Percentiles rank a stretch among this genome's conserved stretches.
phyloP scores from a whole-genome alignment of 192 early-diverging fungal genomes.

The Gorgonomyces haynaldii region DNA sequence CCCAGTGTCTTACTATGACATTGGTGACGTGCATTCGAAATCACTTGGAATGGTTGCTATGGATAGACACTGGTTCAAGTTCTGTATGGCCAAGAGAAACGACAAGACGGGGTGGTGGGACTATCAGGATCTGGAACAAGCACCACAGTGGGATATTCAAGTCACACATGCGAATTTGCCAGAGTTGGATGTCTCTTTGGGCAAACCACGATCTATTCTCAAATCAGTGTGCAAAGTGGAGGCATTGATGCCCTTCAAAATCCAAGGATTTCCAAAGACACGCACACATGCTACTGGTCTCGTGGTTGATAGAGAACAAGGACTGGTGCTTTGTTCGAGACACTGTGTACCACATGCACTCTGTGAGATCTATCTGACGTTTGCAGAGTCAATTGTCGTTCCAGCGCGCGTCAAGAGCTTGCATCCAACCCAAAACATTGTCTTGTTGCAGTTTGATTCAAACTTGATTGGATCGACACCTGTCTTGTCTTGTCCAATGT shows the following conservation, averaged over 20 bases:
- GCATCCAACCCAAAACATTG: conserved; percentile 84
- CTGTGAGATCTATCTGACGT: conserved; percentile 69
- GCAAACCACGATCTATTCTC: conserved; percentile 61
- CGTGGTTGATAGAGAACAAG: conserved; percentile 62
- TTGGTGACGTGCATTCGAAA: conserved; percentile 70
- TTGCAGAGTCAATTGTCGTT: conserved; percentile 81
- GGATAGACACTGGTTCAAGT: conserved; percentile 77
- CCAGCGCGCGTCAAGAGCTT: conserved; percentile 69
- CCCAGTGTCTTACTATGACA: conserved; percentile 67
- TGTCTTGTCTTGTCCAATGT: conserved; percentile 50
- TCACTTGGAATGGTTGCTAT: conserved; percentile 74
- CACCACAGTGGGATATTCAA: conserved; percentile 41
- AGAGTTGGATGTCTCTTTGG: conserved; percentile 56
- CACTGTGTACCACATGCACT: conserved; percentile 67
- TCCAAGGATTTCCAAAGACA: conserved; percentile 60
- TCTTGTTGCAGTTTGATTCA: conserved; percentile 72
- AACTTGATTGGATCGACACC: conserved; percentile 61
- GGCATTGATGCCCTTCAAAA: conserved; percentile 65
- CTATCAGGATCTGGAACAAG: conserved; percentile 50
- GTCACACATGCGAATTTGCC: conserved; percentile 65
- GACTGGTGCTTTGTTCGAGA: conserved; percentile 72
- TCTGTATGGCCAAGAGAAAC: conserved; percentile 67
- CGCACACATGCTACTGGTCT: conserved; percentile 62
- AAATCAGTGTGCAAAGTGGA: conserved; percentile 70
- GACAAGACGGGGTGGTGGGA: conserved; percentile 71